Evolutionary conservation across 345 rosid species (phyloP).

Genomic region (Salix caprea): DNA sequence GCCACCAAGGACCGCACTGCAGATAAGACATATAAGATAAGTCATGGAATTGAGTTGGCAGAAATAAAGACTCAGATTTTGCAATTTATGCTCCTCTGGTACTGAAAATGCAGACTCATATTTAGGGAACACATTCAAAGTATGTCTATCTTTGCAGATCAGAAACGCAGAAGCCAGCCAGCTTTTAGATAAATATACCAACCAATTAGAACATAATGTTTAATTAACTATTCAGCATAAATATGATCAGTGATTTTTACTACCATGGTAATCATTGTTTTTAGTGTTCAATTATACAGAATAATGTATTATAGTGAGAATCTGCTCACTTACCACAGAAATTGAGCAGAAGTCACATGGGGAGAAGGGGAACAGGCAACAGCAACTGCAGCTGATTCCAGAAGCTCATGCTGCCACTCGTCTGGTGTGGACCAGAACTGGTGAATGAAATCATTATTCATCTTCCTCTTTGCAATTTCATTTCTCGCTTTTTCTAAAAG

Average conservation of each 20-base stretch:
- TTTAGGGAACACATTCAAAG: not conserved
- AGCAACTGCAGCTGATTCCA: slow-evolving; percentile 67
- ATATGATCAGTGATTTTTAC: not conserved
- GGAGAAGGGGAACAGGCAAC: slow-evolving; percentile 41
- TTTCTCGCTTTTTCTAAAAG: slow-evolving; percentile 69
- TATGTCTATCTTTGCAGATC: not conserved
- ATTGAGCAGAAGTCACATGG: slow-evolving; percentile 40
- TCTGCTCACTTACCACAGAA: slow-evolving; percentile 57
- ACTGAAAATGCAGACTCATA: not conserved
- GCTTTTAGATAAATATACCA: not conserved
- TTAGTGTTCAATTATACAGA: not conserved
- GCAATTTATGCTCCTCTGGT: not conserved
- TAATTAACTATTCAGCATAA: not conserved
- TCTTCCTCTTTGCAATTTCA: slow-evolving; percentile 43
- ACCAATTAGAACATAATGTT: not conserved
- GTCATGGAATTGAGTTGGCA: slow-evolving; percentile 15
- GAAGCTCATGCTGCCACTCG: slow-evolving; percentile 73
- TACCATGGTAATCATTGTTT: not conserved
- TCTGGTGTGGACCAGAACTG: slow-evolving; percentile 45
- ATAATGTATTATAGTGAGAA: not conserved
- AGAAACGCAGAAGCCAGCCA: not conserved
- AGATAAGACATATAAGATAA: slow-evolving; percentile 21
- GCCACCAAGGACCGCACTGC: slow-evolving; percentile 85
- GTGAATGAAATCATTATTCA: slow-evolving; percentile 30
- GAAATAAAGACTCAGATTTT: not conserved